Base-by-base conservation (phyloP, 352 stramenopile species). In the Pythium rishiriense region DNA sequence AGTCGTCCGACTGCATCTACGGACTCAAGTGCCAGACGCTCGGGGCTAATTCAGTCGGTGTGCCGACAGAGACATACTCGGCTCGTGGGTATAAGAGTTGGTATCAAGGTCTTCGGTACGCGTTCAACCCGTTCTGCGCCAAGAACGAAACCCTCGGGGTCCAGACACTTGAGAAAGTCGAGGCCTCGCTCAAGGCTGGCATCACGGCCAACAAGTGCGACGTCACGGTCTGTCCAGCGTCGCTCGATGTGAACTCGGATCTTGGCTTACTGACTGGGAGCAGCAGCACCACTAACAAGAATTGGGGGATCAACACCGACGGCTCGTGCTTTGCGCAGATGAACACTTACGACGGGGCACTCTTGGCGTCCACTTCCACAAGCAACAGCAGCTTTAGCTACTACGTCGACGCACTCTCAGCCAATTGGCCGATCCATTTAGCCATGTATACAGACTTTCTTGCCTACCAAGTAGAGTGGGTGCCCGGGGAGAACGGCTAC, bases 231-330 rank as follows among this genome's bases (percentile, higher is more conserved):
- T 90, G 81, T 51, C 78, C 81, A 24, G 73, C 62, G 14, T 81
- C 72, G 0, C 54, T 74, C 12, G 79, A 87, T 62, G 62, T 83
- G 5, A 72, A 85, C 45, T 62, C 51, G 26, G 79, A 86, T 21
- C 49, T 88, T 22, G 51, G 62, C 3, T 7, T 71, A 12, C 81
- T 86, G 35, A 51, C 47, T 3, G 50, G 46, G 2, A 67, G 62
- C 0, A 45, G 61, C 19, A 45, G 15, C 45, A 39, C 12, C 19
- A 67, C 69, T 24, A 74, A 81, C 46, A 62, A 62, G 41, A 89
- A 87, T 52, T 90, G 81, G 81, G 76, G 78, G 7, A 83, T 88
- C 53, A 90, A 90, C 62, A 66, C 68, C 37, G 76, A 88, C 42
- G 81, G 81, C 52, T 81, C 70, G n/a, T 90, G 81, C 54, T 90